A percentile compares a stretch with the other conserved stretches of the same genome.
phyloP scores from a whole-genome alignment of 2,329 filamentous ascomycete species.

The Aspergillus costaricaensis region DNA sequence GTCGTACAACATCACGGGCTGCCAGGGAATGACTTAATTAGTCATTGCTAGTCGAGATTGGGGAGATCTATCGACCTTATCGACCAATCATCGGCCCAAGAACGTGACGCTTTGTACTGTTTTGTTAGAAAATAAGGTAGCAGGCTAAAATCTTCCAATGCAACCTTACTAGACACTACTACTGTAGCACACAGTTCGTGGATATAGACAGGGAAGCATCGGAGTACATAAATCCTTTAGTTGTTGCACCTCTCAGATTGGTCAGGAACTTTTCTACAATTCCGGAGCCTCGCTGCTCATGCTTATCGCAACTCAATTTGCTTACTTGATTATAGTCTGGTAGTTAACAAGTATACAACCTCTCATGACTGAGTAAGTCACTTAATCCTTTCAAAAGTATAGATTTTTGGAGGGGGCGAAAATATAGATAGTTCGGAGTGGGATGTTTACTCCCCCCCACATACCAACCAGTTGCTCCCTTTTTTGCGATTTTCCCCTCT shows the following conservation, averaged over 20 bases:
- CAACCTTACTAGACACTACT: not conserved
- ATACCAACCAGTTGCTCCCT: not conserved
- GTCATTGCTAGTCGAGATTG: no score
- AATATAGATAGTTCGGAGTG: not conserved
- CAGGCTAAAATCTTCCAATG: not conserved
- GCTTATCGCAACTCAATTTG: no score
- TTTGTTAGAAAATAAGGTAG: not conserved
- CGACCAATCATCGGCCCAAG: not conserved
- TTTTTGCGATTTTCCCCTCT: not conserved
- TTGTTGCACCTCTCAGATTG: no score
- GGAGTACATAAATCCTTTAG: not conserved
- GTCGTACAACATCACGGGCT: not conserved
- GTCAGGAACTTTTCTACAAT: no score
- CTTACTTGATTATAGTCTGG: no score
- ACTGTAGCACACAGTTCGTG: no score
- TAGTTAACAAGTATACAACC: no score
- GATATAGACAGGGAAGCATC: no score
- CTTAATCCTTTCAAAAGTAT: not conserved
- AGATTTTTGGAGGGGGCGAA: not conserved
- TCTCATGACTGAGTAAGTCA: not conserved
- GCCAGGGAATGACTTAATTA: not conserved
- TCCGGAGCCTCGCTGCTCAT: no score
- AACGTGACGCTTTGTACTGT: not conserved
- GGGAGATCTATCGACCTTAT: not conserved
- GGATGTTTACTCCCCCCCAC: not conserved